These are phyloP conservation scores for Carex parvula DNA, from an alignment of 176 grass and related monocot genomes.

Conservation along the genomic window DNA sequence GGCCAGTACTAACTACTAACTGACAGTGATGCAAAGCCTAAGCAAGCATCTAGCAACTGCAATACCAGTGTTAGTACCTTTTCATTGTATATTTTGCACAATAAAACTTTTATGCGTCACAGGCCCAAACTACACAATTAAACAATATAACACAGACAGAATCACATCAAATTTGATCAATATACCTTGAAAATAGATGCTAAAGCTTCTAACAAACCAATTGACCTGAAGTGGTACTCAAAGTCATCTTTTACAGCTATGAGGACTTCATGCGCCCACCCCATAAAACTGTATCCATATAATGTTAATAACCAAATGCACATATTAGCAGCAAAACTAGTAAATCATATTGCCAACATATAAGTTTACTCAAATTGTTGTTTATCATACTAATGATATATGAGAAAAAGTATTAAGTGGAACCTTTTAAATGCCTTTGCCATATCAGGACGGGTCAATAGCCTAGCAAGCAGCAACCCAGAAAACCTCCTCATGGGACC, in stretches of 20 bases:
- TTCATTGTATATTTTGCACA: background rate
- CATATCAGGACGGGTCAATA: constrained; percentile 97
- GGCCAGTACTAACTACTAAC: background rate
- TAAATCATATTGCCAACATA: background rate
- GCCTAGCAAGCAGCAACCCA: constrained; percentile 80
- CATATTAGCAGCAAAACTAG: background rate
- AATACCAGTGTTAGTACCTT: background rate
- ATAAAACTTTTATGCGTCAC: background rate
- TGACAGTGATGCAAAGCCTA: background rate
- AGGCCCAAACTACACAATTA: background rate
- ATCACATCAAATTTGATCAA: constrained; percentile 5
- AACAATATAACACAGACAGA: background rate
- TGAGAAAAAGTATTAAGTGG: constrained; percentile 33
- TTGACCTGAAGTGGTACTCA: constrained; percentile 71
- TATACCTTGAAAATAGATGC: constrained; percentile 96
- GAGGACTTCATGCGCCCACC: constrained; percentile 78
- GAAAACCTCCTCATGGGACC: constrained; percentile 99
- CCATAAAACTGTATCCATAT: constrained; percentile 80
- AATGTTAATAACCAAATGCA: background rate
- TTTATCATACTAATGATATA: constrained; percentile 17
- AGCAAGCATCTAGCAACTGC: background rate
- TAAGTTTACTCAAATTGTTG: background rate
- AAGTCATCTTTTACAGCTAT: constrained; percentile 77
- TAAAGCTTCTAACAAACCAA: constrained; percentile 93
- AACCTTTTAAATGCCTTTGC: constrained; percentile 68